Evolutionary conservation across 2,329 filamentous ascomycete species (phyloP), one percentile per base, ranked within the genome.

Genomic region (Talaromyces islandicus): DNA sequence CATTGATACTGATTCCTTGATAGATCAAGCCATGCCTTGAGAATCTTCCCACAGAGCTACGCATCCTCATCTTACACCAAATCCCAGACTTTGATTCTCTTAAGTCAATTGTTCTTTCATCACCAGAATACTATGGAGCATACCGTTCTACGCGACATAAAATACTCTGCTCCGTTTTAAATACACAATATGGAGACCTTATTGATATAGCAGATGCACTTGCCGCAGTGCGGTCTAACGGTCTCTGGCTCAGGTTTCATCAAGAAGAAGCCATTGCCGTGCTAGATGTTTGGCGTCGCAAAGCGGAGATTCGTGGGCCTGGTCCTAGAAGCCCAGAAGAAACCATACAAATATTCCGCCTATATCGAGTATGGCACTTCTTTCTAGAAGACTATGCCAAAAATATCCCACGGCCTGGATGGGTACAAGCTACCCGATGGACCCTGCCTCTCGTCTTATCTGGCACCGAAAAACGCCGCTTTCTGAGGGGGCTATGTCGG

Each of bases 61-160:
- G 50, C 2, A 30, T 41, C 17, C 46, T 52, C 17, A 58, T 58
- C 17, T 21, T 58, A 9, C 29, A 38, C 11, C n/a, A 58, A 7
- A 43, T 58, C 27, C 48, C 56, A 2, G 56, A 58, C 19, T 50
- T 30, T 7, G 21, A 46, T 24, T 58, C 56, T 52, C 56, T 58
- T 17, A 35, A 53, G 24, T 58, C 56, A 14, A 41, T 58, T 35
- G 30, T 58, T 11, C 32, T 41, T 43, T 52, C 56, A 53, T 58
- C 56, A 7, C 30, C n/a, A 11, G 14, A 27, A 52, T 43, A 27
- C 12, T n/a, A 58, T 30, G 21, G 29, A 14, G 56, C 56, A 29
- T 58, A 58, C 25, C 30, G 29, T 41, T 17, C 46, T 11, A 32
- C 29, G 21, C 48, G 56, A 52, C 14, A 41, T 19, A 24, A 14